These are phyloP conservation scores for Fusarium abutilonis DNA, from an alignment of 2,329 filamentous ascomycete genomes.

Conservation along the genomic window DNA sequence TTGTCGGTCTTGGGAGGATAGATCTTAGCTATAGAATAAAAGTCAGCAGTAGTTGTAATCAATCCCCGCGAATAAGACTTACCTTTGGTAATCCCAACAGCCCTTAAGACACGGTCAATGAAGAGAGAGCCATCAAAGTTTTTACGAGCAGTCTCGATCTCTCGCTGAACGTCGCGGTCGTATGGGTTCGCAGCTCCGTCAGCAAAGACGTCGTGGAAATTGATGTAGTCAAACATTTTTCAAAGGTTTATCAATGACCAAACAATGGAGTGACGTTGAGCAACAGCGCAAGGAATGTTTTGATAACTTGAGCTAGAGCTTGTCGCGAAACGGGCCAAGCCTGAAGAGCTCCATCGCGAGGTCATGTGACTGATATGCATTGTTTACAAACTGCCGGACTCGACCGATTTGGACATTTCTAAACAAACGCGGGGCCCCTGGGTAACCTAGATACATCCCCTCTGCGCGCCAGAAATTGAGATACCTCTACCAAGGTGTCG, in stretches of 20 bases:
- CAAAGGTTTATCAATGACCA: not conserved
- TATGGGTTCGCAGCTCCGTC: constrained; percentile 69
- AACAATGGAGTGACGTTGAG: not conserved
- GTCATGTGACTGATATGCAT: constrained; percentile 42
- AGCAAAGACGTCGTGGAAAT: constrained; percentile 75
- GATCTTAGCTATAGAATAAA: constrained; percentile 60
- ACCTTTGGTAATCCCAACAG: constrained; percentile 77
- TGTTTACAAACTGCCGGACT: constrained; percentile 56
- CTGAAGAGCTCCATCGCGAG: constrained; percentile 29
- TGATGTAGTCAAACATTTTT: constrained; percentile 70
- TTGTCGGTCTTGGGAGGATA: constrained; percentile 80
- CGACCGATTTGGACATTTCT: constrained; percentile 51
- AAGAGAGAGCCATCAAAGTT: constrained; percentile 76
- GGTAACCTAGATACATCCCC: not conserved
- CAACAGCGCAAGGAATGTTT: constrained; percentile 10
- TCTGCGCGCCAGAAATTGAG: not conserved
- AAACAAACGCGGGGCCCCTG: constrained; percentile 49
- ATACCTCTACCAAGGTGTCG: not conserved
- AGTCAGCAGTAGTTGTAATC: constrained; percentile 1
- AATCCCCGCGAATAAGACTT: constrained; percentile 6
- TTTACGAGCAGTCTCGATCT: constrained; percentile 74
- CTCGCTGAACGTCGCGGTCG: constrained; percentile 66
- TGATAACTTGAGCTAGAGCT: constrained; percentile 34
- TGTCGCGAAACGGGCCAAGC: constrained; percentile 36
- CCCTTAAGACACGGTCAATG: constrained; percentile 78